Conservation (phyloP, 208 protist genomes). For the Angomonas ambiguus region DNA sequence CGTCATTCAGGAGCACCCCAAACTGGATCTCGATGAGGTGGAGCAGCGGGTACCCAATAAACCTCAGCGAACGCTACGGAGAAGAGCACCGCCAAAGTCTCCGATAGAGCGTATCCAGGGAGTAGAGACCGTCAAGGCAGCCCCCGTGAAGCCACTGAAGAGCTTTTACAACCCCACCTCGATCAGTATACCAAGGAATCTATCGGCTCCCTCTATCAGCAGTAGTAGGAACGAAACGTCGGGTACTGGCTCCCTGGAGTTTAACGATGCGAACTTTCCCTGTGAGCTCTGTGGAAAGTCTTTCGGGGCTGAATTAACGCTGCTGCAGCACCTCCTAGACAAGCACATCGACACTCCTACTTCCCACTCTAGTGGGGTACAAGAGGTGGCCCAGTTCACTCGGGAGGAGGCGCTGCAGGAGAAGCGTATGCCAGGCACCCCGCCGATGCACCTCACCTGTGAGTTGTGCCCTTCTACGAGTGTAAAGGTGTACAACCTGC, state of each 20-base stretch:
- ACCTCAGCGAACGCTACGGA: not conserved
- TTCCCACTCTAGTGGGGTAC: not conserved
- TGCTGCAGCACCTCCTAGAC: conserved; percentile 74
- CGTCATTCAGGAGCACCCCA: conserved; percentile 61
- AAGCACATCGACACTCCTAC: conserved; percentile 24
- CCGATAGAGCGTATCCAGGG: not conserved
- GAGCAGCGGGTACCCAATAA: conserved; percentile 47
- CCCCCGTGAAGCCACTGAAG: not conserved
- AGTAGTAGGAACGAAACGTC: not conserved
- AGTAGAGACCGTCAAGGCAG: not conserved
- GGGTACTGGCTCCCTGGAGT: conserved; percentile 7
- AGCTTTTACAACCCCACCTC: not conserved
- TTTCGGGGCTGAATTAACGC: conserved; percentile 48
- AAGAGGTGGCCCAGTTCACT: conserved; percentile 29
- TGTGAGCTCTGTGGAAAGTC: conserved; percentile 75
- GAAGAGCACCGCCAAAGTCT: conserved; percentile 1
- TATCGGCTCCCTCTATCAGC: conserved; percentile 12
- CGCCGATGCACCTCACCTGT: conserved; percentile 39
- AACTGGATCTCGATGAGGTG: conserved; percentile 62
- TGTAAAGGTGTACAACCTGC: conserved; percentile 55
- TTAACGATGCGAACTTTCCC: conserved; percentile 52
- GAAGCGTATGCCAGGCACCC: not conserved
- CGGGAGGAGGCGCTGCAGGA: conserved; percentile 13
- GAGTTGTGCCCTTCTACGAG: conserved; percentile 43
- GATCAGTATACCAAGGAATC: conserved; percentile 24